Evolutionary conservation across 2,329 filamentous ascomycete genomes (phyloP).

Genomic region (Didymella sp.): DNA sequence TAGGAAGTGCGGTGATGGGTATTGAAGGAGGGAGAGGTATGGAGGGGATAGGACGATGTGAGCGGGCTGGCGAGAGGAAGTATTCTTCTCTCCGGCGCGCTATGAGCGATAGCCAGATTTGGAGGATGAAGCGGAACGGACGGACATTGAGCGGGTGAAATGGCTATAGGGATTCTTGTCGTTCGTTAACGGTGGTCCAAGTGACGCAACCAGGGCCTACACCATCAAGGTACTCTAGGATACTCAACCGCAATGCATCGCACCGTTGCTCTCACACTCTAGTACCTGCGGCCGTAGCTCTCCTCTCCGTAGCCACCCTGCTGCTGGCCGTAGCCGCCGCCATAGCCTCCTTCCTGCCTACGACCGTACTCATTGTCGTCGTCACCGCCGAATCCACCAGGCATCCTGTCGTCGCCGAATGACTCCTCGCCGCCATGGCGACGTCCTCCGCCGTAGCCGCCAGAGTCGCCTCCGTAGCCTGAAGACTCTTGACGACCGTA

Average conservation of each 20-base stretch:
- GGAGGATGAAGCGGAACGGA: too few species aligned
- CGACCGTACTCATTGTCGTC: too few species aligned
- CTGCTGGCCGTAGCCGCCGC: slow-evolving; percentile 18
- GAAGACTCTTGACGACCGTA: slow-evolving; percentile 23
- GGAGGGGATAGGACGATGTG: too few species aligned
- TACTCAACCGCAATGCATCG: not conserved
- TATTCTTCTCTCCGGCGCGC: too few species aligned
- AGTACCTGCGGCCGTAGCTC: slow-evolving; percentile 26
- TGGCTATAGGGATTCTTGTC: not conserved
- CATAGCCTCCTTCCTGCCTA: too few species aligned
- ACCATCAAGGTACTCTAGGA: slow-evolving; percentile 14
- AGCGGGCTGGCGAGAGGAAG: too few species aligned
- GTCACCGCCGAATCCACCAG: slow-evolving; percentile 25
- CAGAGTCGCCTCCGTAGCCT: slow-evolving; percentile 11
- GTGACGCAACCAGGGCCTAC: not conserved
- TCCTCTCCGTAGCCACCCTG: slow-evolving; percentile 23
- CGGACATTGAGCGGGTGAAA: too few species aligned
- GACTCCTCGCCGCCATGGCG: slow-evolving; percentile 16
- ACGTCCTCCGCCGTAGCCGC: slow-evolving; percentile 8
- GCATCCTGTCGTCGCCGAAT: slow-evolving; percentile 23
- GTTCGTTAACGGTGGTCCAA: not conserved
- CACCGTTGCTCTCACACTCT: not conserved
- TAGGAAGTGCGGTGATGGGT: too few species aligned
- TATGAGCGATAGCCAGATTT: too few species aligned
- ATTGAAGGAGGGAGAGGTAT: too few species aligned